Conservation (phyloP, 768 basidiomycete species). For the Auricularia auricula-judae region DNA sequence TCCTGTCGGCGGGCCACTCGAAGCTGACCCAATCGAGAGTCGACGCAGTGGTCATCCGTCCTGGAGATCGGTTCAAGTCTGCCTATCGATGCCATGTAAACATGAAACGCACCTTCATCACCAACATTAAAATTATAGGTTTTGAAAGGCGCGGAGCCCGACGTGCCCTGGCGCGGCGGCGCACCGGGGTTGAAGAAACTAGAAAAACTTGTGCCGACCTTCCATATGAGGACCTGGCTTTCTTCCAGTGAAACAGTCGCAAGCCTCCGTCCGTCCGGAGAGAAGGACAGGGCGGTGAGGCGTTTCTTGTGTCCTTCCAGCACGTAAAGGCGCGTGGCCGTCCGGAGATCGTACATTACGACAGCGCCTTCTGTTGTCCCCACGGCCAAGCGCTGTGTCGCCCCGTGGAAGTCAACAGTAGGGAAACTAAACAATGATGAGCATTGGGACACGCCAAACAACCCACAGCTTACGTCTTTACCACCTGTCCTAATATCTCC, state of each 20-base stretch:
- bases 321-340: conserved; percentile 88
- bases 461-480: conserved; percentile 56
- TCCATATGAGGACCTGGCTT: conserved; percentile 82
- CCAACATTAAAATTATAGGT: conserved; percentile 77
- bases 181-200: conserved; percentile 88
- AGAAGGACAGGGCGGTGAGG: conserved; percentile 80
- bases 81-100: not conserved
- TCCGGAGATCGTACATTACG: conserved; percentile 94
- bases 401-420: conserved; percentile 85
- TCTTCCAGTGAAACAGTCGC: conserved; percentile 84
- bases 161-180: conserved; percentile 80
- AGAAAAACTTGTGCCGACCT: conserved; percentile 80
- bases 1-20: conserved; percentile 78
- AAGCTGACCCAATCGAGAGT: conserved; percentile 65
- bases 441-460: not conserved
- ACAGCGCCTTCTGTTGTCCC: conserved; percentile 92
- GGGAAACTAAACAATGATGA: conserved; percentile 51
- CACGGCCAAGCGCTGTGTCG: conserved; percentile 79
- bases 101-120: conserved; percentile 50
- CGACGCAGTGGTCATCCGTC: conserved; percentile 45
- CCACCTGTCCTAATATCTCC: conserved; percentile 90
- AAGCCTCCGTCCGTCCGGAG: conserved; percentile 83
- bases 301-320: conserved; percentile 82
- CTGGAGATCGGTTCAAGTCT: conserved; percentile 18
- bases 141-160: conserved; percentile 80